A percentile compares a stretch with the other conserved stretches of the same genome.
Conservation (phyloP, 2,329 filamentous ascomycete genomes). For the Epichloe elymi region DNA sequence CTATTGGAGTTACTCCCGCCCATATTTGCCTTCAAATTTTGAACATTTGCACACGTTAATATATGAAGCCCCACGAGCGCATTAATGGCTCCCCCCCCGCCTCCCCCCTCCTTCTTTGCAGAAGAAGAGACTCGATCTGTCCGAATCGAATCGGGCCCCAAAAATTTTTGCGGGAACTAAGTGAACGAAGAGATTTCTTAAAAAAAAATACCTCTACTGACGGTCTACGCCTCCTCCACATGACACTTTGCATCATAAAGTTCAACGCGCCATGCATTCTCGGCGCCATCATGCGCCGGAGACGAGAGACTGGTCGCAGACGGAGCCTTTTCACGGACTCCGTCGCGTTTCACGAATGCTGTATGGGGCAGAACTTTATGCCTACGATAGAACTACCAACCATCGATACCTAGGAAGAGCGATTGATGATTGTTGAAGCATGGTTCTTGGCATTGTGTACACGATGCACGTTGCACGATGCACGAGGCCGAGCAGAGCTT, state of each 20-base stretch:
- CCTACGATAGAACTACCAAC: not conserved
- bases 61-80: not conserved
- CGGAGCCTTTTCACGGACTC: not conserved
- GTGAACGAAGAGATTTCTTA: no score
- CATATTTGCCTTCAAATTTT: not conserved
- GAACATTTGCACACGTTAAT: not conserved
- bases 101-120: not conserved
- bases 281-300: constrained; percentile 1
- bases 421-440: not conserved
- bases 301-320: not conserved
- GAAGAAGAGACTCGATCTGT: no score
- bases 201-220: constrained; percentile 35
- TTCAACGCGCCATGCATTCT: not conserved
- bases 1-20: not conserved
- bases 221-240: not conserved
- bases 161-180: no score
- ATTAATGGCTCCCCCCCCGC: not conserved
- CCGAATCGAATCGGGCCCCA: no score
- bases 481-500: not conserved
- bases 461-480: not conserved
- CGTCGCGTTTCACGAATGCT: not conserved
- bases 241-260: not conserved
- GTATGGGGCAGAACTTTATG: not conserved
- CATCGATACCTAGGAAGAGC: not conserved
- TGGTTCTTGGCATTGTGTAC: not conserved